These are phyloP conservation scores for Ilyonectria robusta DNA, from an alignment of 2,329 filamentous ascomycete species.

Conservation along the genomic window DNA sequence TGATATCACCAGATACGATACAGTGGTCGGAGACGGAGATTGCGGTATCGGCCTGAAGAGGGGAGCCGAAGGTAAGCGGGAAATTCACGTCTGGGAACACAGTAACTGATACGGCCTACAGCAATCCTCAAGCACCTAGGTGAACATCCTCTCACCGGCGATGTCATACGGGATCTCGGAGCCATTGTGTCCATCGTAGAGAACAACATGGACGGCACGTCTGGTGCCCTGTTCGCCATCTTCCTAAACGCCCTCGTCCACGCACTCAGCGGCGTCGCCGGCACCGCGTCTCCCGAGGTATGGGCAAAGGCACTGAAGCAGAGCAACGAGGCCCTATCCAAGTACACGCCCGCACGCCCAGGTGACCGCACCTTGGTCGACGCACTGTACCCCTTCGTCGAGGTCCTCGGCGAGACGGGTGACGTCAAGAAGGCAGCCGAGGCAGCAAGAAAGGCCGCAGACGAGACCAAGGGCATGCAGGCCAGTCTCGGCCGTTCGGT, in stretches of 20 bases:
- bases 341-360: slow-evolving; percentile 89
- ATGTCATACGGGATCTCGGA: slow-evolving; percentile 67
- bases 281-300: slow-evolving; percentile 56
- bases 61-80: slow-evolving; percentile 79
- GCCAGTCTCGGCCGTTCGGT: slow-evolving; percentile 80
- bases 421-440: slow-evolving; percentile 81
- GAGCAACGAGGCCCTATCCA: slow-evolving; percentile 79
- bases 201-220: slow-evolving; percentile 73
- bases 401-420: slow-evolving; percentile 75
- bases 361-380: slow-evolving; percentile 94
- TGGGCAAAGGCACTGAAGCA: slow-evolving; percentile 78
- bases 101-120: slow-evolving; percentile 48
- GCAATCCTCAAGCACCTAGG: slow-evolving; percentile 67
- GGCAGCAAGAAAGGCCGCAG: slow-evolving; percentile 81
- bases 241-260: slow-evolving; percentile 89
- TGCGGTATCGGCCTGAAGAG: slow-evolving; percentile 90
- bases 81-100: neutral
- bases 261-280: slow-evolving; percentile 63
- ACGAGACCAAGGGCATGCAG: slow-evolving; percentile 92
- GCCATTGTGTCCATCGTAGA: slow-evolving; percentile 69
- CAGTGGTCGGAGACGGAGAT: slow-evolving; percentile 90
- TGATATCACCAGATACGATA: slow-evolving; percentile 81
- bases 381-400: slow-evolving; percentile 89
- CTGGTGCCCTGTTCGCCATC: slow-evolving; percentile 78
- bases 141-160: slow-evolving; percentile 62